Conservation (phyloP, 2,329 filamentous ascomycete genomes). For the Alternaria brassicae region DNA sequence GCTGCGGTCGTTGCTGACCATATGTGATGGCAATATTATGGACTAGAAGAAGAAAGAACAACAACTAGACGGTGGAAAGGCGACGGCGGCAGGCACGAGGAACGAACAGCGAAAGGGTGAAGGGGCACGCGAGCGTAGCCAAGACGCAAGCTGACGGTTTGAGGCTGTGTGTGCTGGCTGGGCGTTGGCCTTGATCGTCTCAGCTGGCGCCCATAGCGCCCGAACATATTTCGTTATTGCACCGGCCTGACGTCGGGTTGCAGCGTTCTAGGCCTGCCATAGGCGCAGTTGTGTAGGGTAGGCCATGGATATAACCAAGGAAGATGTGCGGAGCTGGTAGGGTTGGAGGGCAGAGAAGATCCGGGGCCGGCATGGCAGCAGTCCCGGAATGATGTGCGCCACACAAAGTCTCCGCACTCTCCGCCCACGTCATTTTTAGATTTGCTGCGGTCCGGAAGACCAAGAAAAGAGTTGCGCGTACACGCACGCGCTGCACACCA, state of each 20-base stretch:
- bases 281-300: background rate
- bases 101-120: background rate
- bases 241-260: background rate
- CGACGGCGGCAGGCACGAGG: background rate
- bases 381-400: background rate
- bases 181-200: slow-evolving; percentile 15
- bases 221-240: background rate
- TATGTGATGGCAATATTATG: background rate
- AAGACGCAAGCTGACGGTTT: slow-evolving; percentile 23
- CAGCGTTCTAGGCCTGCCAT: background rate
- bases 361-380: slow-evolving; percentile 3
- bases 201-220: slow-evolving; percentile 22
- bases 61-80: background rate
- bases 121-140: slow-evolving; percentile 25
- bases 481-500: slow-evolving; percentile 2
- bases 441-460: background rate
- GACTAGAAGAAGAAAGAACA: background rate
- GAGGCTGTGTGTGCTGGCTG: slow-evolving; percentile 26
- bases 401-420: slow-evolving; percentile 10
- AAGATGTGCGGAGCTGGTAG: background rate
- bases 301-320: background rate
- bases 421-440: slow-evolving; percentile 24
- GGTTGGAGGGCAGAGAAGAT: background rate
- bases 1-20: slow-evolving; percentile 9
- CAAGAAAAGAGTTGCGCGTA: slow-evolving; percentile 5